These are phyloP conservation scores for Kodamaea fungicola DNA, from an alignment of 1,139 yeast species.

Conservation along the genomic window DNA sequence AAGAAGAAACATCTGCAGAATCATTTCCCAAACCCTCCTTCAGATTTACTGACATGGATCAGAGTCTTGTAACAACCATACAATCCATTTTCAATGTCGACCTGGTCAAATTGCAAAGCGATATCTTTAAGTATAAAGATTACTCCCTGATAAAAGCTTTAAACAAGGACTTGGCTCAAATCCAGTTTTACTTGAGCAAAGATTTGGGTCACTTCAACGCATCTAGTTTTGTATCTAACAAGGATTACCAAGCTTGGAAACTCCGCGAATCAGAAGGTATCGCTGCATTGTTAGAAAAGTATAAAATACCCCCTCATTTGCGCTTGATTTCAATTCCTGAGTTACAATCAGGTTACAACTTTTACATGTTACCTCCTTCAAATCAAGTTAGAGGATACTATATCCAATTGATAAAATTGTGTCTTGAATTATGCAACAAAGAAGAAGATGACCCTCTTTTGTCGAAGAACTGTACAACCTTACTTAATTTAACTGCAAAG, in stretches of 20 bases:
- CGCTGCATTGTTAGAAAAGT: constrained; percentile 33
- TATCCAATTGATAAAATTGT: constrained; percentile 26
- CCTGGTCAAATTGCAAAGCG: constrained; percentile 45
- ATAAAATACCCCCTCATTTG: constrained; percentile 36
- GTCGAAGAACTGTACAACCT: constrained; percentile 37
- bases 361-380: constrained; percentile 42
- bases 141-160: constrained; percentile 42
- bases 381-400: constrained; percentile 28
- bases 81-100: constrained; percentile 41
- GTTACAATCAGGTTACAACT: constrained; percentile 32
- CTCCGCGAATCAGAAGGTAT: constrained; percentile 37
- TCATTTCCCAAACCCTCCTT: constrained; percentile 45
- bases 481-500: constrained; percentile 45
- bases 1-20: constrained; percentile 8
- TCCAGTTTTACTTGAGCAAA: constrained; percentile 35
- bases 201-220: constrained; percentile 40
- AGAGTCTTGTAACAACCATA: constrained; percentile 32
- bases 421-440: constrained; percentile 14
- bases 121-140: constrained; percentile 40
- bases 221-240: constrained; percentile 38
- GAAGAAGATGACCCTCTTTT: constrained; percentile 22
- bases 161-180: constrained; percentile 43
- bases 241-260: constrained; percentile 54
- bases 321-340: constrained; percentile 28
- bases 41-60: constrained; percentile 48